Conservation (phyloP, 352 stramenopile genomes). For the Phytophthora fragariae region DNA sequence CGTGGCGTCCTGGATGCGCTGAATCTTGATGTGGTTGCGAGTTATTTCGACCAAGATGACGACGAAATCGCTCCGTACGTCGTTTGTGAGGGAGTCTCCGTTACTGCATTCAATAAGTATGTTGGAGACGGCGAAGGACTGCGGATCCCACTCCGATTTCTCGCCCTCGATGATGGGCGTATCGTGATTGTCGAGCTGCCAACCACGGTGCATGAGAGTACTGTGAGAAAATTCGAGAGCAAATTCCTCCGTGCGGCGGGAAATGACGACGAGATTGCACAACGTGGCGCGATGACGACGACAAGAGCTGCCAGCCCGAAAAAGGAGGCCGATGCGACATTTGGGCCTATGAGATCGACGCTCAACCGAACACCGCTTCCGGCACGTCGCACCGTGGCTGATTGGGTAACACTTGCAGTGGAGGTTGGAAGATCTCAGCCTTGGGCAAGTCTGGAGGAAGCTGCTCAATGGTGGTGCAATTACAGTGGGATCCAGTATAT, state of each 20-base stretch:
- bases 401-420: slow-evolving; percentile 11
- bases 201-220: slow-evolving; percentile 19
- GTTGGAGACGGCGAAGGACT: slow-evolving; percentile 22
- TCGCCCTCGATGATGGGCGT: slow-evolving; percentile 18
- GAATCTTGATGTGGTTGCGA: background rate
- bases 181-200: slow-evolving; percentile 22
- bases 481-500: slow-evolving; percentile 25
- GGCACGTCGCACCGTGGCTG: slow-evolving; percentile 7
- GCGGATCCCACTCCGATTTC: slow-evolving; percentile 21
- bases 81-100: background rate
- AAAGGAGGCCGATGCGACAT: background rate
- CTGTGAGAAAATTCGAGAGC: background rate
- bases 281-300: slow-evolving; percentile 12
- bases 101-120: background rate
- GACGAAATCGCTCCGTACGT: background rate
- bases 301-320: slow-evolving; percentile 2
- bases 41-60: background rate
- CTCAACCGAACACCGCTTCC: slow-evolving; percentile 12
- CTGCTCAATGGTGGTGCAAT: slow-evolving; percentile 14
- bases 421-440: background rate
- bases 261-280: slow-evolving; percentile 19
- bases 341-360: background rate
- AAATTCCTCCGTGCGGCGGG: slow-evolving; percentile 13
- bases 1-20: background rate
- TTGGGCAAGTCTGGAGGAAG: background rate